Percentiles rank a stretch among this genome's conserved stretches.
Evolutionary conservation across 1,139 yeast genomes (phyloP).

Genomic region (Suhomyces chickasaworum): DNA sequence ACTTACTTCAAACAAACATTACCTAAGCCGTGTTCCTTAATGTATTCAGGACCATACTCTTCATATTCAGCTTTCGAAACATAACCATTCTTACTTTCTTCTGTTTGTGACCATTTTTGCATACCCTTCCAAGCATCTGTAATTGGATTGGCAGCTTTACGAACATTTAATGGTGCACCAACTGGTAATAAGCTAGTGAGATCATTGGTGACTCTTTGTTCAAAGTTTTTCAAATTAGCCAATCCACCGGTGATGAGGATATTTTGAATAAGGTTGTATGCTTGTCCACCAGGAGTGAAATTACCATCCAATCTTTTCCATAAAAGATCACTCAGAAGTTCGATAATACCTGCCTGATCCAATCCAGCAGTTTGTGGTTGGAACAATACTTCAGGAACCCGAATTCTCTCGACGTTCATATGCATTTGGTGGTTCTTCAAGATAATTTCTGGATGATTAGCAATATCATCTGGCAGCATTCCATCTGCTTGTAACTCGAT

Average conservation of each 20-base stretch:
- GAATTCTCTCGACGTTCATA: constrained; percentile 83
- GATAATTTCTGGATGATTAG: constrained; percentile 47
- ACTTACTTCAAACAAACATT: constrained; percentile 45
- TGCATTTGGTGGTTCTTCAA: constrained; percentile 75
- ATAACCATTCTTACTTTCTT: constrained; percentile 50
- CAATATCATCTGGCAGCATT: constrained; percentile 45
- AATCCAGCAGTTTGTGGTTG: constrained; percentile 96
- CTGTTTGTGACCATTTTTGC: constrained; percentile 70
- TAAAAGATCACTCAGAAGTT: constrained; percentile 69
- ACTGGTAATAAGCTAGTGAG: constrained; percentile 71
- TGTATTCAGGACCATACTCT: constrained; percentile 87
- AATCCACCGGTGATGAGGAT: constrained; percentile 88
- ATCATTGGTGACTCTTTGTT: constrained; percentile 65
- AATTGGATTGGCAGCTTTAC: constrained; percentile 66
- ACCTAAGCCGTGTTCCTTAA: constrained; percentile 84
- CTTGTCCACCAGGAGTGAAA: constrained; percentile 54
- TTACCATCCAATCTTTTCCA: constrained; percentile 59
- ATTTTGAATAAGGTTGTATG: constrained; percentile 55
- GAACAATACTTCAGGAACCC: constrained; percentile 89
- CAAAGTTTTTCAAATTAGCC: constrained; percentile 64
- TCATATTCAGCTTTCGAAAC: constrained; percentile 74
- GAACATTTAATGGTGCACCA: constrained; percentile 61
- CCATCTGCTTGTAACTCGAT: constrained; percentile 49
- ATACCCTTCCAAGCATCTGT: constrained; percentile 94
- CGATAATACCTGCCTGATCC: constrained; percentile 91